A percentile compares a stretch with the other conserved stretches of the same genome.
Evolutionary conservation across 108 stramenopile genomes (phyloP).

Genomic region (Hondaea fermentalgiana): DNA sequence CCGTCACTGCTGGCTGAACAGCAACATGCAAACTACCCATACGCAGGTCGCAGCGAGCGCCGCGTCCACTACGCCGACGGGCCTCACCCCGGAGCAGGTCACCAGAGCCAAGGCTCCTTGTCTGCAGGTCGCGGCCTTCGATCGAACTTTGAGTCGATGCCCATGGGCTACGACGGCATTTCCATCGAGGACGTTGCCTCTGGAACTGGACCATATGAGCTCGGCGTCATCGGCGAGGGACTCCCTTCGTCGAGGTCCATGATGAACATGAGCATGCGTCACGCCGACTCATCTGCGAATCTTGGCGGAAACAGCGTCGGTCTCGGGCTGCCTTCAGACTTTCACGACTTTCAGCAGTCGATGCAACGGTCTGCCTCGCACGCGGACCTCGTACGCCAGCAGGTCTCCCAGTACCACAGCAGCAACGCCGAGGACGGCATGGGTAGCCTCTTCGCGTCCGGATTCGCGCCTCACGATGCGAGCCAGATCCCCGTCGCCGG

Average conservation of each 20-base stretch:
- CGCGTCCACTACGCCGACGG: not conserved
- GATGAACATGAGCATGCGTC: constrained; percentile 3
- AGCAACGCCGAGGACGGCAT: not conserved
- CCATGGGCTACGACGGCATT: not conserved
- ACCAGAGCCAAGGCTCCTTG: too few relatives aligned
- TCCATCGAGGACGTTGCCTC: not conserved
- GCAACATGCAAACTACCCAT: too few relatives aligned
- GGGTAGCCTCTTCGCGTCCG: not conserved
- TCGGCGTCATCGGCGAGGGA: not conserved
- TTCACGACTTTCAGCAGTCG: not conserved
- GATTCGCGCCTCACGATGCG: not conserved
- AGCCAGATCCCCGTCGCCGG: constrained; percentile 8
- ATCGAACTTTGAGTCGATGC: too few relatives aligned
- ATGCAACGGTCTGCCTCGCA: not conserved
- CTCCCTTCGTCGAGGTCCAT: not conserved
- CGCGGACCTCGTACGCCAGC: not conserved
- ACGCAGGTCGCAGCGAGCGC: not conserved
- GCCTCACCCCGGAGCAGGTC: not conserved
- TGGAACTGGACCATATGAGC: not conserved
- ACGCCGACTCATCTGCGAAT: not conserved
- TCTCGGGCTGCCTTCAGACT: not conserved
- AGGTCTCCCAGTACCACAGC: not conserved
- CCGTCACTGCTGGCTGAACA: too few relatives aligned
- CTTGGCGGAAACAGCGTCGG: not conserved
- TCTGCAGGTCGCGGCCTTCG: too few relatives aligned